Percentiles rank a stretch among this genome's conserved stretches.
Conservation (phyloP, 768 basidiomycete species). For the Boletus vinaceobasis region DNA sequence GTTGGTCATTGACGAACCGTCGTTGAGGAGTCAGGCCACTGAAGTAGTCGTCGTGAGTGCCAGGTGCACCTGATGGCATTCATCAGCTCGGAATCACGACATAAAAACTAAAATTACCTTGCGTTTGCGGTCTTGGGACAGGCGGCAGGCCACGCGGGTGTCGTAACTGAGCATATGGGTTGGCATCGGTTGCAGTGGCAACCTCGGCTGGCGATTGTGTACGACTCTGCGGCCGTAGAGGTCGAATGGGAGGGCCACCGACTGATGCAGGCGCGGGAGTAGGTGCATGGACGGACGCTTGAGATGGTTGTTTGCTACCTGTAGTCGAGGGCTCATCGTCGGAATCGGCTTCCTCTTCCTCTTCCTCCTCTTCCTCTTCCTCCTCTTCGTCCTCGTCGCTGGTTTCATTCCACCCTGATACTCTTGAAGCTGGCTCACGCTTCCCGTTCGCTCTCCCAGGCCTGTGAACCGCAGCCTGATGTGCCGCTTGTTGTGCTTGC, state of each 20-base stretch:
- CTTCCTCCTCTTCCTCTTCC: slow-evolving; percentile 78
- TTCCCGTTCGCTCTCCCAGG: slow-evolving; percentile 58
- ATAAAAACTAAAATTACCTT: slow-evolving; percentile 38
- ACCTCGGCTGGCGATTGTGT: slow-evolving; percentile 29
- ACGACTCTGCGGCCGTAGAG: slow-evolving; percentile 29
- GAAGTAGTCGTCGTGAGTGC: slow-evolving; percentile 44
- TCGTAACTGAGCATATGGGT: slow-evolving; percentile 47
- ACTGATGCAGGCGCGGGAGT: slow-evolving; percentile 17
- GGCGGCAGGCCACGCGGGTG: slow-evolving; percentile 66
- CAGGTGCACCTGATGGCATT: slow-evolving; percentile 26
- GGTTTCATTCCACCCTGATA: slow-evolving; percentile 58
- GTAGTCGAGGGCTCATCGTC: slow-evolving; percentile 43
- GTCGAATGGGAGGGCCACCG: slow-evolving; percentile 25
- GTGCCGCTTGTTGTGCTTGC: slow-evolving; percentile 80
- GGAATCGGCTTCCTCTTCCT: slow-evolving; percentile 65
- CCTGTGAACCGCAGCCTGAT: slow-evolving; percentile 70
- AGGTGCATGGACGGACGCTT: slow-evolving; percentile 14
- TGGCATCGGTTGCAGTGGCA: slow-evolving; percentile 30
- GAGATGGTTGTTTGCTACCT: slow-evolving; percentile 34
- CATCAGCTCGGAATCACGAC: slow-evolving; percentile 4
- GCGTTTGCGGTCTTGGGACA: slow-evolving; percentile 45
- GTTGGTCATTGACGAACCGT: slow-evolving; percentile 53
- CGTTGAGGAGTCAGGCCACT: slow-evolving; percentile 38
- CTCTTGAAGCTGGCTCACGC: slow-evolving; percentile 39
- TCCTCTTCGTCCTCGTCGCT: slow-evolving; percentile 80